These are phyloP conservation scores for Candida patagonica DNA, from an alignment of 805 yeast genomes.

Conservation along the genomic window DNA sequence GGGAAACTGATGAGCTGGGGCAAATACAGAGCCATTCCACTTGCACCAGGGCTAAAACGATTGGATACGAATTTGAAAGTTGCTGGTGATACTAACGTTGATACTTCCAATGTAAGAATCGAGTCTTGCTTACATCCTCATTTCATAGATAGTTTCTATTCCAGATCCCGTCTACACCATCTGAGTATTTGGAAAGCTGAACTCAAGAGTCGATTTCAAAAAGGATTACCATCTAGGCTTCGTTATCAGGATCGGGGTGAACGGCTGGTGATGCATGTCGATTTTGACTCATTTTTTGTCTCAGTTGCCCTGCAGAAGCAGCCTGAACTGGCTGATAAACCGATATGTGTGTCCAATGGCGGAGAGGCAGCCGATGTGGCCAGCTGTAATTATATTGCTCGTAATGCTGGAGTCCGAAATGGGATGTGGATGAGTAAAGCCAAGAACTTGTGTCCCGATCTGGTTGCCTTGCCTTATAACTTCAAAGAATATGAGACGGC, in stretches of 20 bases:
- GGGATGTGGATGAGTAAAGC: constrained; percentile 89
- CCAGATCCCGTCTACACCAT: constrained; percentile 80
- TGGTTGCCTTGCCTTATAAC: constrained; percentile 59
- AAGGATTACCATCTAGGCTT: constrained; percentile 26
- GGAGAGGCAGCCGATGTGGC: constrained; percentile 63
- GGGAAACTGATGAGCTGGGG: constrained; percentile 56
- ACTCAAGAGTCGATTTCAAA: constrained; percentile 51
- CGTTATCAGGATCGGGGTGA: neutral
- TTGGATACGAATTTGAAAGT: neutral
- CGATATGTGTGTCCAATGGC: constrained; percentile 51
- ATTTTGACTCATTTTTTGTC: constrained; percentile 92
- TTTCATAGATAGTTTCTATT: constrained; percentile 62
- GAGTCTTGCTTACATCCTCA: constrained; percentile 68
- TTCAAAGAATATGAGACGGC: constrained; percentile 61
- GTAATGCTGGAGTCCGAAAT: constrained; percentile 66
- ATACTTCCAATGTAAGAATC: neutral
- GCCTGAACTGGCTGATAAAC: constrained; percentile 48
- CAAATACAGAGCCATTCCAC: constrained; percentile 43
- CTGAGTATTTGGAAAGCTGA: constrained; percentile 80
- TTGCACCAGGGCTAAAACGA: constrained; percentile 6
- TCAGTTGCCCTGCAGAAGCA: constrained; percentile 60
- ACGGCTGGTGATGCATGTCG: constrained; percentile 60
- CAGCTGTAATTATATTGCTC: constrained; percentile 83
- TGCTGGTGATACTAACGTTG: neutral
- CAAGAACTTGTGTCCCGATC: constrained; percentile 50